Evolutionary conservation across 192 early-diverging fungal species (phyloP).

Genomic region (Backusella macrospora): DNA sequence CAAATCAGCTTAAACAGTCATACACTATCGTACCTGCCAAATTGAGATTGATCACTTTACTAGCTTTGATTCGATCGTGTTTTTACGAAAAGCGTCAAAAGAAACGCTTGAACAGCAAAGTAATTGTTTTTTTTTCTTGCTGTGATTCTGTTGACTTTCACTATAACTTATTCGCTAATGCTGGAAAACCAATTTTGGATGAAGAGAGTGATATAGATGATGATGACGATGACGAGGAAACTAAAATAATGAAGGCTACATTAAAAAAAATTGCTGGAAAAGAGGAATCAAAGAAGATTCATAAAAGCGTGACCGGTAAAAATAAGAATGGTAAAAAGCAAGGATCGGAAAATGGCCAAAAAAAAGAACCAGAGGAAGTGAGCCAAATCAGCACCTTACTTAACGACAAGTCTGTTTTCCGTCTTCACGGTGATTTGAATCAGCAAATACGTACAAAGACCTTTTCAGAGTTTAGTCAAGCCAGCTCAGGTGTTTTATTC

Average conservation of each 20-base stretch:
- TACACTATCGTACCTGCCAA: constrained; percentile 90
- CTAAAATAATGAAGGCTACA: constrained; percentile 39
- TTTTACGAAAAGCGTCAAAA: constrained; percentile 35
- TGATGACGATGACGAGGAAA: constrained; percentile 51
- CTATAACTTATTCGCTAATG: constrained; percentile 79
- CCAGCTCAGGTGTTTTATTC: constrained; percentile 76
- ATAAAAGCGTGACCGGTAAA: not conserved
- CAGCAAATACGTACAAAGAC: constrained; percentile 80
- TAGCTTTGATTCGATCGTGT: constrained; percentile 68
- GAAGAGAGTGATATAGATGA: constrained; percentile 43
- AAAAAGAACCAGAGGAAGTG: constrained; percentile 6
- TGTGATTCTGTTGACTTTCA: constrained; percentile 97
- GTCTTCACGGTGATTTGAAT: constrained; percentile 88
- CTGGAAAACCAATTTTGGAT: constrained; percentile 46
- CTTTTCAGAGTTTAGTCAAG: constrained; percentile 70
- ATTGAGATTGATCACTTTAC: constrained; percentile 85
- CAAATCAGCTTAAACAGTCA: constrained; percentile 86
- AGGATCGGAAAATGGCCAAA: not conserved
- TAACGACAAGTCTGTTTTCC: constrained; percentile 70
- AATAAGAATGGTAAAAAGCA: constrained; percentile 17
- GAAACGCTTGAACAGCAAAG: constrained; percentile 50
- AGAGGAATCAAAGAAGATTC: constrained; percentile 18
- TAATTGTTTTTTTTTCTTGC: constrained; percentile 94
- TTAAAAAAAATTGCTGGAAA: constrained; percentile 25
- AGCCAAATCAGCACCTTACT: constrained; percentile 60